Conservation (phyloP, 805 yeast species). For the Candida morakotiae region DNA sequence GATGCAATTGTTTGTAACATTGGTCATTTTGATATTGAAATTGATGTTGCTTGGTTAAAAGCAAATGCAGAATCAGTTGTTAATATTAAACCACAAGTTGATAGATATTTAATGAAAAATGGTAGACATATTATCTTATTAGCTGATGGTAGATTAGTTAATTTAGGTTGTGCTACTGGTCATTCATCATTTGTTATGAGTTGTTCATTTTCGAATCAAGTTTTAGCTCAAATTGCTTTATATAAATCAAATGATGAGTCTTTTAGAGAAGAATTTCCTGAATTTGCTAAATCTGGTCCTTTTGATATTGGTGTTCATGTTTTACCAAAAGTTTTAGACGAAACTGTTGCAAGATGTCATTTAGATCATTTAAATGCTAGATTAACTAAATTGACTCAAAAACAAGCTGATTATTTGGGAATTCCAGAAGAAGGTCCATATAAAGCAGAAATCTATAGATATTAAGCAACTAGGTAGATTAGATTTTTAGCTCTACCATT, state of each 20-base stretch:
- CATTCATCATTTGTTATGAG: constrained; percentile 99
- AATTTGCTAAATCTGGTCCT: constrained; percentile 89
- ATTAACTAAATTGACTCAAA: constrained; percentile 69
- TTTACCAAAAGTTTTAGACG: constrained; percentile 97
- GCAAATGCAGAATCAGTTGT: constrained; percentile 88
- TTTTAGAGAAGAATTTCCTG: constrained; percentile 79
- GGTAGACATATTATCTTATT: constrained; percentile 94
- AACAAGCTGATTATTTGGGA: constrained; percentile 92
- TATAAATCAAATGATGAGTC: constrained; percentile 80
- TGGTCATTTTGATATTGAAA: constrained; percentile 99
- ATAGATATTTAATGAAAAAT: constrained; percentile 83
- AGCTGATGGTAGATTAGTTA: constrained; percentile 99
- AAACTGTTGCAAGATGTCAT: constrained; percentile 97
- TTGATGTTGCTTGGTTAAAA: constrained; percentile 98
- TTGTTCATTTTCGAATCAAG: constrained; percentile 99
- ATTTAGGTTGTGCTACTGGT: constrained; percentile 99
- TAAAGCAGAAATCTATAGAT: constrained; percentile 98
- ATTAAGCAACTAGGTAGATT: constrained; percentile 46
- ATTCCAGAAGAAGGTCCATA: constrained; percentile 90
- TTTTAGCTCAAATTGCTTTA: constrained; percentile 95
- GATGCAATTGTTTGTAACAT: constrained; percentile 99
- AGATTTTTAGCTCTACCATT: constrained; percentile 1
- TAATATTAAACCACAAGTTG: constrained; percentile 99
- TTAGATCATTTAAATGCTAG: constrained; percentile 90
- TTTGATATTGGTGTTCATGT: constrained; percentile 91